These are phyloP conservation scores for Rhodotorula sp. DNA, from an alignment of 1,284 basidiomycete genomes.

Conservation along the genomic window DNA sequence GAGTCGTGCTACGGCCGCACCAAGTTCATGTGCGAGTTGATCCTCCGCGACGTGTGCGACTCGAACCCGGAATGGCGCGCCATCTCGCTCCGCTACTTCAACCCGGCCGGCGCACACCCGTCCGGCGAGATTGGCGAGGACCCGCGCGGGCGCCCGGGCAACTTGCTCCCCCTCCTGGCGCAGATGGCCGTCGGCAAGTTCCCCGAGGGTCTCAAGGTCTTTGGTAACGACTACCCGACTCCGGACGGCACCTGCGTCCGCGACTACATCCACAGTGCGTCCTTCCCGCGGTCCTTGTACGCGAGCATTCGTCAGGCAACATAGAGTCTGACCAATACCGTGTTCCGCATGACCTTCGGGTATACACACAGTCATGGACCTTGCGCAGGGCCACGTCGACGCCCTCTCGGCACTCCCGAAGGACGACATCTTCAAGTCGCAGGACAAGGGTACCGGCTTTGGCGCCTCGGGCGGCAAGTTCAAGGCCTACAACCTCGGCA, in stretches of 20 bases:
- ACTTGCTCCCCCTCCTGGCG: conserved; percentile 88
- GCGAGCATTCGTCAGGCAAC: background rate
- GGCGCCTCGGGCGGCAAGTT: conserved; percentile 58
- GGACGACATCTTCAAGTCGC: conserved; percentile 56
- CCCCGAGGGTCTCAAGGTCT: conserved; percentile 78
- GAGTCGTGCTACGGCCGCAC: conserved; percentile 94
- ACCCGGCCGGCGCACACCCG: conserved; percentile 71
- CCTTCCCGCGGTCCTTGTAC: background rate
- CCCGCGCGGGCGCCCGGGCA: conserved; percentile 89
- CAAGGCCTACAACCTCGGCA: conserved; percentile 96
- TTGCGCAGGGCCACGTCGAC: conserved; percentile 88
- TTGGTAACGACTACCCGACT: conserved; percentile 97
- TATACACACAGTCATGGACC: conserved; percentile 67
- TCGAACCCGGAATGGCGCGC: conserved; percentile 74
- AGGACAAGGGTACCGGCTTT: conserved; percentile 49
- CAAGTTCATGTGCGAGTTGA: conserved; percentile 89
- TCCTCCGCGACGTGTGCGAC: conserved; percentile 84
- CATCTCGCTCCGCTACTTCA: conserved; percentile 92
- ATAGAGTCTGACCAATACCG: background rate
- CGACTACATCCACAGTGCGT: conserved; percentile 79
- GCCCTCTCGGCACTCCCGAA: conserved; percentile 80
- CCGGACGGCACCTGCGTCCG: conserved; percentile 94
- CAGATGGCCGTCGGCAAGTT: conserved; percentile 94
- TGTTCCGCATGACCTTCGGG: background rate
- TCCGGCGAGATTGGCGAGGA: conserved; percentile 96